Base-by-base conservation (phyloP, 352 stramenopile species). In the Pythium brachiatum region DNA sequence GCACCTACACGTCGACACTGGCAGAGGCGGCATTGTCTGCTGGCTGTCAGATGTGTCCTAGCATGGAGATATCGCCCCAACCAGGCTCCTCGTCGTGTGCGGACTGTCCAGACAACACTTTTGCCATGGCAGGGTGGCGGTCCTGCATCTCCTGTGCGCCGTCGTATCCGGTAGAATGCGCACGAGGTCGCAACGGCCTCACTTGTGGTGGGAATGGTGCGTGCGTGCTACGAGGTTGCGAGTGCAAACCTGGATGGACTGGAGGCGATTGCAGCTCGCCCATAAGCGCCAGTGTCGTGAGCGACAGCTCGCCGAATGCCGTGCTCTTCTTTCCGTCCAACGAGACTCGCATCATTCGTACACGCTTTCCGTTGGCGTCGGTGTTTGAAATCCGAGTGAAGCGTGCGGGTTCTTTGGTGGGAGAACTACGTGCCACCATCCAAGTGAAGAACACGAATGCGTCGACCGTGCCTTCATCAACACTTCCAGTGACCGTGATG, bases 171-270 rank as follows among this genome's bases (percentile, higher is more conserved):
- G 29, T 64, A n/a, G 70, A 64, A 3, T 92, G 83, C 54, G 57
- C 72, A 7, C 44, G 64, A 7, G 83, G 83, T 11, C 69, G 80
- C n/a, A 89, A 89, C 54, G 76, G 79, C 15, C 18, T 75, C n/a
- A 9, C 76, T 47, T 92, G 83, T 36, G 86, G 79, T 20, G 78
- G 78, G 5, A 81, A 83, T 18, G 83, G 83, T 12, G 50, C 62
- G 3, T 92, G 83, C 48, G 25, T 72, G 5, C 81, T 78, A 4
- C 79, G 81, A 23, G 74, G 77, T 0, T 92, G 83, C 43, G 60
- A 65, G 15, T 92, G 83, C 47, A 46, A 32, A n/a, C 26, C 47
- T 58, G 66, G 57, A 1, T 90, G 77, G 75, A 66, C 70, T 0
- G 72, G 73, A 0, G 66, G 68, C 1, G 77, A 88, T 44, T 92